Conservation (phyloP, 768 basidiomycete species). For the Fomitopsis serialis region DNA sequence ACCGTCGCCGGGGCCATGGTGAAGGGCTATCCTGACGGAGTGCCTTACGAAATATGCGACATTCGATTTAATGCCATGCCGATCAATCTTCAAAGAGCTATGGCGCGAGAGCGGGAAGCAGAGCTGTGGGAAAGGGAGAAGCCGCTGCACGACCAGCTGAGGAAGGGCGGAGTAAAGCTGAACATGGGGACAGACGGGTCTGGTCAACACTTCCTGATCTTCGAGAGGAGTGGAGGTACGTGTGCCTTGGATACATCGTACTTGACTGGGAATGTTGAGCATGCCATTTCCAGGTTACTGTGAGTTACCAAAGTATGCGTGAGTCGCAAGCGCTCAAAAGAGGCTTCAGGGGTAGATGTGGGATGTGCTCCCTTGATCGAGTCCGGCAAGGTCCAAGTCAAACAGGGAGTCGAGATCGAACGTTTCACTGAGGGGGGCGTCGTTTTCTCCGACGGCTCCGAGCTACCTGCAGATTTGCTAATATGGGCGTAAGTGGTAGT, state of each 20-base stretch:
- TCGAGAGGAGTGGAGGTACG: constrained; percentile 30
- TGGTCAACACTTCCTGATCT: constrained; percentile 24
- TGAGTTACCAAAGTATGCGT: not conserved
- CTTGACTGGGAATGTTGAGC: not conserved
- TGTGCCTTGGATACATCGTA: not conserved
- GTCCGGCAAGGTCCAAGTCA: constrained; percentile 15
- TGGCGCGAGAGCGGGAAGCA: constrained; percentile 14
- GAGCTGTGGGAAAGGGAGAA: constrained; percentile 24
- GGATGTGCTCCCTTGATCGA: constrained; percentile 17
- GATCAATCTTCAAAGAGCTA: constrained; percentile 17
- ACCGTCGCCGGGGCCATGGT: not conserved
- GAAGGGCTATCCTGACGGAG: constrained; percentile 13
- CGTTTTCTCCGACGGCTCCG: constrained; percentile 22
- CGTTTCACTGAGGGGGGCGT: constrained; percentile 17
- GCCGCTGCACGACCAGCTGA: constrained; percentile 29
- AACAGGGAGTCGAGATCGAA: constrained; percentile 11
- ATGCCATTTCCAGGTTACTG: not conserved
- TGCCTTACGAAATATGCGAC: constrained; percentile 21
- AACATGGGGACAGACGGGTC: constrained; percentile 29
- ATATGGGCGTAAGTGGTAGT: constrained; percentile 23
- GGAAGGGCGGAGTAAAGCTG: constrained; percentile 32
- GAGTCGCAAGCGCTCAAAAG: not conserved
- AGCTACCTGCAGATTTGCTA: constrained; percentile 24
- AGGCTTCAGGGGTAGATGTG: constrained; percentile 15
- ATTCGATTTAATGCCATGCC: constrained; percentile 19